Percentiles rank a stretch among this genome's conserved stretches.
Conservation (phyloP, 2,329 filamentous ascomycete genomes). For the Hyphodiscus sp. region DNA sequence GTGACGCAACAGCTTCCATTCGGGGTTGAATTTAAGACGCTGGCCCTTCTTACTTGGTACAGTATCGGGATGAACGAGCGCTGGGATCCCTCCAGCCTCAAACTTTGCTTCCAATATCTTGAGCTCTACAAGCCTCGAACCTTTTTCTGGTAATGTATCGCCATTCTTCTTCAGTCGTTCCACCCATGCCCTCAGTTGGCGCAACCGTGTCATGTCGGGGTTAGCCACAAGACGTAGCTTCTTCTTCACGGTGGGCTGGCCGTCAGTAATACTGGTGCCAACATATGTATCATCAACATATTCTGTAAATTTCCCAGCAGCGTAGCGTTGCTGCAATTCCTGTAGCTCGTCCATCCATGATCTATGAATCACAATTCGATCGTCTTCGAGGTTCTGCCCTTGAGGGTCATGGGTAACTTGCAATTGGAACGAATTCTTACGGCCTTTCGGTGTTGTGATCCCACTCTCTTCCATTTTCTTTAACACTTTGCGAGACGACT, state of each 20-base stretch:
- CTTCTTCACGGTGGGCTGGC: too few relatives aligned
- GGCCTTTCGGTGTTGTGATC: constrained; percentile 38
- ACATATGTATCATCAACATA: neutral
- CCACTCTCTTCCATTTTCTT: constrained; percentile 41
- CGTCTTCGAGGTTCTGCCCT: constrained; percentile 1
- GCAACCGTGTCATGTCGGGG: too few relatives aligned
- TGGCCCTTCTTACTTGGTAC: neutral
- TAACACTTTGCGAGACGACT: constrained; percentile 36
- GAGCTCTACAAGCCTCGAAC: neutral
- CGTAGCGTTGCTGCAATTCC: neutral
- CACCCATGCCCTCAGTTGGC: too few relatives aligned
- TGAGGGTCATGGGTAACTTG: constrained; percentile 15
- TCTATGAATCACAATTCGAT: neutral
- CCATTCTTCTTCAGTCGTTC: too few relatives aligned
- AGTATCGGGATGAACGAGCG: neutral
- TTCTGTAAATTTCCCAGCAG: constrained; percentile 1
- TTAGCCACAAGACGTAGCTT: too few relatives aligned
- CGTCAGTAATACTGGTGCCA: neutral
- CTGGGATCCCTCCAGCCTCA: neutral
- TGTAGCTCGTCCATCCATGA: neutral
- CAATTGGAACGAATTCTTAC: constrained; percentile 34
- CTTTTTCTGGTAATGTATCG: neutral
- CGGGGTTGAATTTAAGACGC: neutral
- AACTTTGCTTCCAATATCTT: neutral
- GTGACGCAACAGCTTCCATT: neutral